Percentiles rank a stretch among this genome's conserved stretches.
Evolutionary conservation across 305 asterid genomes (phyloP).

Genomic region (Fraxinus paxiana): DNA sequence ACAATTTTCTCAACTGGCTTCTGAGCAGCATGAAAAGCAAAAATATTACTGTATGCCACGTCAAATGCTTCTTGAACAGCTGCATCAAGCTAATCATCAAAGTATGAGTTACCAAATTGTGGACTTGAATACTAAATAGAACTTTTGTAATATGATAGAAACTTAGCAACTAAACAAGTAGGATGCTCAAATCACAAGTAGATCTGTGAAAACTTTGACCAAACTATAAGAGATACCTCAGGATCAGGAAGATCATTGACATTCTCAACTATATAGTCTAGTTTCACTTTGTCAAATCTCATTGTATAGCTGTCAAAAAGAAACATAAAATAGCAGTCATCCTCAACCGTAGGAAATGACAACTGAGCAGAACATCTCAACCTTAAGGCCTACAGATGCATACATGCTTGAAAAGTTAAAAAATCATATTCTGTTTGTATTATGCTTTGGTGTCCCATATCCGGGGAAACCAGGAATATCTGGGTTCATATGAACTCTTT

Average conservation of each 20-base stretch:
- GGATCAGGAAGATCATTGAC: constrained; percentile 79
- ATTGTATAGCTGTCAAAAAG: constrained; percentile 58
- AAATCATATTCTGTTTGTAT: neutral
- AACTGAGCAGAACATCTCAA: constrained; percentile 5
- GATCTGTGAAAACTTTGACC: neutral
- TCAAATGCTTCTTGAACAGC: constrained; percentile 86
- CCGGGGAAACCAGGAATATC: neutral
- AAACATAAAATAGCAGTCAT: neutral
- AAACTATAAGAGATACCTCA: constrained; percentile 43
- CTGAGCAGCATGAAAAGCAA: constrained; percentile 87
- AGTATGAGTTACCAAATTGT: constrained; percentile 18
- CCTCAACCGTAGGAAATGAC: neutral
- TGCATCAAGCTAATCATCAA: constrained; percentile 67
- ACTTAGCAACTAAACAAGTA: neutral
- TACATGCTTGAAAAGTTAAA: neutral
- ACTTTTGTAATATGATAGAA: neutral
- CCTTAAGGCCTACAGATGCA: neutral
- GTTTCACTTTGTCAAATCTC: constrained; percentile 77
- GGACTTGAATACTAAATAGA: constrained; percentile 14
- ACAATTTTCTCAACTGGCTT: constrained; percentile 73
- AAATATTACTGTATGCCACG: constrained; percentile 84
- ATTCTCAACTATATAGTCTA: constrained; percentile 60
- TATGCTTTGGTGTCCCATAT: neutral
- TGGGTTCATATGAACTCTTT: neutral
- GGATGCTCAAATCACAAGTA: constrained; percentile 4